Percentiles rank a stretch among this genome's conserved stretches.
Evolutionary conservation across 23 red algal genomes (phyloP).

Genomic region (Gracilaria gracilis): DNA sequence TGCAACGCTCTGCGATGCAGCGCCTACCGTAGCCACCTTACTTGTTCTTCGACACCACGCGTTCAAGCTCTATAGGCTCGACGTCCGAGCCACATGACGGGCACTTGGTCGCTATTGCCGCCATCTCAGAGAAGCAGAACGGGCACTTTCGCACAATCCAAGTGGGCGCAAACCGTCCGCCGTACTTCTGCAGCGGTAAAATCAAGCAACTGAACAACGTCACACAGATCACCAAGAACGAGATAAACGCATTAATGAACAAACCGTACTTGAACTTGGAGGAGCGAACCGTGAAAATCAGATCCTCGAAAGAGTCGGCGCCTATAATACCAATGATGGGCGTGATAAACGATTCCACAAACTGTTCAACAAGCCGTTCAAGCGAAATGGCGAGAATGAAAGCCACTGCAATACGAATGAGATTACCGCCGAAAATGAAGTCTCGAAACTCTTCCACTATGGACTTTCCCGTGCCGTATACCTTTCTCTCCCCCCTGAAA

Average conservation of each 20-base stretch:
- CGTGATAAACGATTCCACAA: constrained; percentile 50
- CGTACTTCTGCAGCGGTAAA: constrained; percentile 50
- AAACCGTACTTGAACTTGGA: constrained; percentile 52
- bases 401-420: constrained; percentile 42
- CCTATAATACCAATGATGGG: constrained; percentile 60
- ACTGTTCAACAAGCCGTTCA: constrained; percentile 29
- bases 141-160: constrained; percentile 43
- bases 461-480: constrained; percentile 38
- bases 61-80: constrained; percentile 19
- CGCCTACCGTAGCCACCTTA: background rate
- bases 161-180: constrained; percentile 21
- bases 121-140: constrained; percentile 30
- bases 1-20: too few species aligned
- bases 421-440: constrained; percentile 60
- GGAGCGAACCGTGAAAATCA: constrained; percentile 25
- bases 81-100: constrained; percentile 30
- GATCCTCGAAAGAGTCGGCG: constrained; percentile 6
- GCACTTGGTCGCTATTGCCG: constrained; percentile 47
- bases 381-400: constrained; percentile 38
- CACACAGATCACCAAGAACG: constrained; percentile 26
- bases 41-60: background rate
- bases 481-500: background rate
- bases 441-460: constrained; percentile 40
- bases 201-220: constrained; percentile 60
- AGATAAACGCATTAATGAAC: constrained; percentile 42